Percentiles rank a stretch among this genome's conserved stretches.
These are phyloP conservation scores for Casuarina equisetifolia DNA, from an alignment of 306 rosid species.

Conservation along the genomic window DNA sequence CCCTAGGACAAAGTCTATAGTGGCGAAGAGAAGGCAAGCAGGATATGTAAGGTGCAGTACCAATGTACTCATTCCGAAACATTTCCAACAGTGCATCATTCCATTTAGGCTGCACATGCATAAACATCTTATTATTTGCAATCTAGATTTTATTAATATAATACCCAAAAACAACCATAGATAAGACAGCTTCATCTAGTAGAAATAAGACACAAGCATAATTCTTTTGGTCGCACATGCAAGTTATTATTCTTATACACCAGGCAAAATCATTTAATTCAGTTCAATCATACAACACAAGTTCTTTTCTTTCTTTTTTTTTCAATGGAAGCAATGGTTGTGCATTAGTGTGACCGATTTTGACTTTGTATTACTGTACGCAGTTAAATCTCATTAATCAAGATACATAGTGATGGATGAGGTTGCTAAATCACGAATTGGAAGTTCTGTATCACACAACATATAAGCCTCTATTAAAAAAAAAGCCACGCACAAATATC, in stretches of 20 bases:
- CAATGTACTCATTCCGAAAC: constrained; percentile 95
- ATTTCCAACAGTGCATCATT: constrained; percentile 84
- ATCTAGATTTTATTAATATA: constrained; percentile 15
- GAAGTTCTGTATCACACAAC: not conserved
- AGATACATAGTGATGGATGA: not conserved
- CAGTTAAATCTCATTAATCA: not conserved
- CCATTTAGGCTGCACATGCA: constrained; percentile 81
- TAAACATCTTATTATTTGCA: constrained; percentile 25
- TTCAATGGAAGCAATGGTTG: too few species aligned
- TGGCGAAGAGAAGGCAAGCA: constrained; percentile 92
- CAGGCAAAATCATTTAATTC: not conserved
- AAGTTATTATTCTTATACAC: not conserved
- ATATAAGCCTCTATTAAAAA: not conserved
- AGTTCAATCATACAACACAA: not conserved
- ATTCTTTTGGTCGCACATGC: constrained; percentile 8
- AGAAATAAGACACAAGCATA: constrained; percentile 19
- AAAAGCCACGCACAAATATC: not conserved
- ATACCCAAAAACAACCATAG: constrained; percentile 14
- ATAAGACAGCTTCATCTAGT: constrained; percentile 9
- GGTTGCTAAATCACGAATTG: not conserved
- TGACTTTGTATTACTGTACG: not conserved
- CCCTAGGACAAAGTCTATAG: constrained; percentile 76
- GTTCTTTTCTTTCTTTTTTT: too few species aligned
- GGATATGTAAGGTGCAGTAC: constrained; percentile 89
- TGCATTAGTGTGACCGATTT: not conserved